Evolutionary conservation across 1,284 basidiomycete species (phyloP).

Genomic region (Hypsizygus ulmarius): DNA sequence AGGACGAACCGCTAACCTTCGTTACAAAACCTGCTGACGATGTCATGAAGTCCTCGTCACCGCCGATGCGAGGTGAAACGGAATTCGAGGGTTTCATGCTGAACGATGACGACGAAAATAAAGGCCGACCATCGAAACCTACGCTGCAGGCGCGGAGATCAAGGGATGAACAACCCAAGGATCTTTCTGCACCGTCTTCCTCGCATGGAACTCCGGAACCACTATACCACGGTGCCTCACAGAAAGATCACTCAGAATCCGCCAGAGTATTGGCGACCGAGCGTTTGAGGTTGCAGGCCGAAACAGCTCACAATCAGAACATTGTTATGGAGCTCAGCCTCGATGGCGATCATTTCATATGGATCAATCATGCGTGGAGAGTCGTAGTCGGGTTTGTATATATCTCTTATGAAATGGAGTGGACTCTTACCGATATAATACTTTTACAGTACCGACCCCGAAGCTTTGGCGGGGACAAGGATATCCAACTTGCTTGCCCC

Average conservation of each 20-base stretch:
- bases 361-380: slow-evolving; percentile 94
- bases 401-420: slow-evolving; percentile 12
- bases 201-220: slow-evolving; percentile 33
- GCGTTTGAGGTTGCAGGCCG: slow-evolving; percentile 81
- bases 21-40: slow-evolving; percentile 83
- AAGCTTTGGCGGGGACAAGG: slow-evolving; percentile 75
- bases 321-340: slow-evolving; percentile 94
- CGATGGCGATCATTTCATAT: slow-evolving; percentile 89
- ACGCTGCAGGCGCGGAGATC: slow-evolving; percentile 51
- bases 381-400: slow-evolving; percentile 85
- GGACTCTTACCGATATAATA: slow-evolving; percentile 13
- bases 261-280: slow-evolving; percentile 80
- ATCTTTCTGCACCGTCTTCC: slow-evolving; percentile 36
- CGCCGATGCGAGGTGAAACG: slow-evolving; percentile 40
- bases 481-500: slow-evolving; percentile 84
- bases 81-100: slow-evolving; percentile 46
- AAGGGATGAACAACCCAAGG: slow-evolving; percentile 56
- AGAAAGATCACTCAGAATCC: slow-evolving; percentile 63
- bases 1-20: slow-evolving; percentile 86
- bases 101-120: slow-evolving; percentile 58
- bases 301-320: slow-evolving; percentile 91
- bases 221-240: slow-evolving; percentile 35
- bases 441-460: slow-evolving; percentile 72
- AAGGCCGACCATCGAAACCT: slow-evolving; percentile 47
- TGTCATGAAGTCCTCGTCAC: slow-evolving; percentile 39